These are phyloP conservation scores for Plantago lanceolata DNA, from an alignment of 305 asterid species.

Conservation along the genomic window DNA sequence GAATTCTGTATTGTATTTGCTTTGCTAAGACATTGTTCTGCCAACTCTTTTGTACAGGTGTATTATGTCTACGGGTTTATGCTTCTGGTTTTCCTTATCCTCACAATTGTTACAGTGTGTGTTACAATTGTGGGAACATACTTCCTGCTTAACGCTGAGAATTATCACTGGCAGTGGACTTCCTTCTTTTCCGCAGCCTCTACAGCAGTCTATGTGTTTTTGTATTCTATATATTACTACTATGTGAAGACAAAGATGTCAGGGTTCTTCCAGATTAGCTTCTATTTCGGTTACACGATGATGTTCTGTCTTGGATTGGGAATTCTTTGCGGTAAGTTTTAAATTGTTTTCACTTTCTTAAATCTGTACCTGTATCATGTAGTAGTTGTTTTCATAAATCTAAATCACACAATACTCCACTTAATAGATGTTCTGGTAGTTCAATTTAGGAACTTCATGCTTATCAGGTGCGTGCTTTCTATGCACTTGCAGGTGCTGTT, in stretches of 20 bases:
- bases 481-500: constrained; percentile 45
- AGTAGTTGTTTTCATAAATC: no score
- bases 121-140: constrained; percentile 71
- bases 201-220: constrained; percentile 50
- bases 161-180: constrained; percentile 72
- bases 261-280: constrained; percentile 65
- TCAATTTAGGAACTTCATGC: not conserved
- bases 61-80: constrained; percentile 64
- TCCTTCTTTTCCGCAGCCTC: constrained; percentile 63
- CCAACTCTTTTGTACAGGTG: constrained; percentile 34
- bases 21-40: not conserved
- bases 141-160: constrained; percentile 61
- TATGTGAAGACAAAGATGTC: constrained; percentile 59
- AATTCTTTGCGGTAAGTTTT: constrained; percentile 51
- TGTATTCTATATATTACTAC: constrained; percentile 56
- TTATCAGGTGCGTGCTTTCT: not conserved
- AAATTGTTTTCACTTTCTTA: not conserved
- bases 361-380: no score
- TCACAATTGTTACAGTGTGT: constrained; percentile 53
- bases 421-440: not conserved
- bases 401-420: no score
- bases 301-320: constrained; percentile 66
- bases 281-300: constrained; percentile 59
- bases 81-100: constrained; percentile 60
- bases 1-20: not conserved